phyloP scores from a whole-genome alignment of 495 filamentous ascomycete genomes.

The Tuber melanosporum region DNA sequence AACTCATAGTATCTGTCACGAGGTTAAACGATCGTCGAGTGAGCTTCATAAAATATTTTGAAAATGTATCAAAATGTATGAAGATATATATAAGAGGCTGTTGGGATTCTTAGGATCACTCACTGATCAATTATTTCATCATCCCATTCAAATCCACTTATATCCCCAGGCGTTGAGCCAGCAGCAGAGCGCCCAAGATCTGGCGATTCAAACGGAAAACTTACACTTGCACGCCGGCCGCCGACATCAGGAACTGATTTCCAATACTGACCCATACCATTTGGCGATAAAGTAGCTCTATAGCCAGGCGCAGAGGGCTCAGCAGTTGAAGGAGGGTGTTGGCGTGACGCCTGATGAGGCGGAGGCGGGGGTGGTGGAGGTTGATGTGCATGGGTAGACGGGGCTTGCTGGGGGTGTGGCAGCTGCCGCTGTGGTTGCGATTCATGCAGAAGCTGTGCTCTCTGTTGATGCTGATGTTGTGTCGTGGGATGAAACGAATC shows the following conservation, averaged over 20 bases:
- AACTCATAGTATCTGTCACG: conserved; percentile 58
- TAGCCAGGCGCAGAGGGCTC: conserved; percentile 23
- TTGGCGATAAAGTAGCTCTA: conserved; percentile 34
- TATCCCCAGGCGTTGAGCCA: conserved; percentile 30
- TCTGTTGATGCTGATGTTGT: conserved; percentile 45
- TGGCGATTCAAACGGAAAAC: conserved; percentile 38
- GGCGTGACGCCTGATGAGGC: conserved; percentile 29
- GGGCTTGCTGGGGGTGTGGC: conserved; percentile 41
- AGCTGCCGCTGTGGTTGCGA: conserved; percentile 42
- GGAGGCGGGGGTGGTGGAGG: conserved; percentile 11
- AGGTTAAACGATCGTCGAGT: conserved; percentile 3
- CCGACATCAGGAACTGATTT: conserved; percentile 37
- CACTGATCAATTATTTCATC: conserved; percentile 40
- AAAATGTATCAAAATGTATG: background rate
- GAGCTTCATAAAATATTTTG: conserved; percentile 11
- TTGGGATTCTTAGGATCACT: conserved; percentile 14
- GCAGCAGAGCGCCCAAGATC: conserved; percentile 31
- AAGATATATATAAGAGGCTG: background rate
- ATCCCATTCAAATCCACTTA: conserved; percentile 41
- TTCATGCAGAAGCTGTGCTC: conserved; percentile 45
- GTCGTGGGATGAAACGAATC: conserved; percentile 41
- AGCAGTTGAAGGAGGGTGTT: conserved; percentile 21
- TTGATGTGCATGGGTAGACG: conserved; percentile 31
- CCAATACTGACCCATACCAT: conserved; percentile 35
- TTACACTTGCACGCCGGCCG: conserved; percentile 35